These are phyloP conservation scores for Xerocomellus intermedius DNA, from an alignment of 768 basidiomycete genomes.

Conservation along the genomic window DNA sequence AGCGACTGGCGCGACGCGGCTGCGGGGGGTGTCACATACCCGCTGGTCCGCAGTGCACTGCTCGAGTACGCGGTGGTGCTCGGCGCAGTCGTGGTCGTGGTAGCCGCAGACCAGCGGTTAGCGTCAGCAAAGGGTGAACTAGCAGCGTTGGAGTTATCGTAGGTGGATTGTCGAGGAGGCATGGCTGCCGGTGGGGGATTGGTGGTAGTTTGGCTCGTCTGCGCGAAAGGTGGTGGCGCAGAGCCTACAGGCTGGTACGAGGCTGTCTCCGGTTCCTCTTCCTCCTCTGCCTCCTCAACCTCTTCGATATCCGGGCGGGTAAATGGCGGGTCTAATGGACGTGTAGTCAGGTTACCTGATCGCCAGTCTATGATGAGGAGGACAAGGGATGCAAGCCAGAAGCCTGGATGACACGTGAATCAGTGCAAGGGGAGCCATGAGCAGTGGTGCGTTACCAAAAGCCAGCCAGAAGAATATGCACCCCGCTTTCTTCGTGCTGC, in stretches of 20 bases:
- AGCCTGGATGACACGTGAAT: slow-evolving; percentile 42
- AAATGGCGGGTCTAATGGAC: slow-evolving; percentile 75
- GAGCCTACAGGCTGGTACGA: slow-evolving; percentile 47
- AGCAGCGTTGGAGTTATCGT: slow-evolving; percentile 22
- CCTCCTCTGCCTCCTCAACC: slow-evolving; percentile 51
- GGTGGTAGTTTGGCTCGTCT: slow-evolving; percentile 22
- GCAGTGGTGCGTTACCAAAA: slow-evolving; percentile 49
- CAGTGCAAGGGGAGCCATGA: not conserved
- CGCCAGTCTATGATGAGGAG: slow-evolving; percentile 78
- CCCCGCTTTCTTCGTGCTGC: slow-evolving; percentile 88
- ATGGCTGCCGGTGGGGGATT: slow-evolving; percentile 6
- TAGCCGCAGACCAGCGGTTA: slow-evolving; percentile 45
- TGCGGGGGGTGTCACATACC: slow-evolving; percentile 32
- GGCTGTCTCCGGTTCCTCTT: slow-evolving; percentile 50
- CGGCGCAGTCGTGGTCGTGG: slow-evolving; percentile 25
- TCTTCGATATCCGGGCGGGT: slow-evolving; percentile 55
- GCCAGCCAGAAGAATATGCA: slow-evolving; percentile 88
- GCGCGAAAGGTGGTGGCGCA: slow-evolving; percentile 31
- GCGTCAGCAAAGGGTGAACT: slow-evolving; percentile 52
- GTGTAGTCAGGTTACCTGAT: slow-evolving; percentile 49
- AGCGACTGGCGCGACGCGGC: slow-evolving; percentile 61
- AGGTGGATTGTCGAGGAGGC: slow-evolving; percentile 23
- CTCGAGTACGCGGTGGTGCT: slow-evolving; percentile 25
- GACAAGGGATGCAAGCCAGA: slow-evolving; percentile 70
- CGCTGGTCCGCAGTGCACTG: slow-evolving; percentile 21